Evolutionary conservation across 768 basidiomycete species (phyloP).

Genomic region (Phaffia australis): DNA sequence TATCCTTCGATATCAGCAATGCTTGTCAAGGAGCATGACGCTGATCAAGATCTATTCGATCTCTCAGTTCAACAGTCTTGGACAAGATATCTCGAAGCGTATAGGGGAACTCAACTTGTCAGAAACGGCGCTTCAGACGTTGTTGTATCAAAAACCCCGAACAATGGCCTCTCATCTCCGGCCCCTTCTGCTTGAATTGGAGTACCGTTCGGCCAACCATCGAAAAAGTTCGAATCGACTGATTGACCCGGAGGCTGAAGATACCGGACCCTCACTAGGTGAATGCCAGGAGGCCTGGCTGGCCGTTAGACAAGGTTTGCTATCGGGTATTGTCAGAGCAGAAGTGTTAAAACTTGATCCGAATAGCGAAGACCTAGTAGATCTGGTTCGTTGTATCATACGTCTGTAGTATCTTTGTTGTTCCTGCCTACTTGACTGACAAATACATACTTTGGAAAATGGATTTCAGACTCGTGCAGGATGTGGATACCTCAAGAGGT

Average conservation of each 20-base stretch:
- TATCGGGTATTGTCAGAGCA: slow-evolving; percentile 61
- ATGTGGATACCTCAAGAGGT: slow-evolving; percentile 81
- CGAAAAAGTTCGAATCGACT: slow-evolving; percentile 60
- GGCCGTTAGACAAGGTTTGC: slow-evolving; percentile 55
- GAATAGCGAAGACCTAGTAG: slow-evolving; percentile 67
- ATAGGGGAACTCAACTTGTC: slow-evolving; percentile 53
- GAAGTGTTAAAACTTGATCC: slow-evolving; percentile 80
- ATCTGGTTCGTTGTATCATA: slow-evolving; percentile 48
- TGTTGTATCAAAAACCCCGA: slow-evolving; percentile 64
- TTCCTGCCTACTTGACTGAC: not conserved
- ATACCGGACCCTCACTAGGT: slow-evolving; percentile 44
- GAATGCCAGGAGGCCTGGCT: slow-evolving; percentile 88
- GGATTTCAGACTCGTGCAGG: slow-evolving; percentile 91
- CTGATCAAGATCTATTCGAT: slow-evolving; percentile 96
- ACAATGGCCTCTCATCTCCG: slow-evolving; percentile 57
- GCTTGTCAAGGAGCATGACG: slow-evolving; percentile 95
- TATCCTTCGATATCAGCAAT: slow-evolving; percentile 93
- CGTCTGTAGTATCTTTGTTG: not conserved
- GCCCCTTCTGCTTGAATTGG: slow-evolving; percentile 63
- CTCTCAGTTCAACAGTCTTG: slow-evolving; percentile 64
- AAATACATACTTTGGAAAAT: not conserved
- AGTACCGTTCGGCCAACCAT: slow-evolving; percentile 69
- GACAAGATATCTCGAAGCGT: slow-evolving; percentile 63
- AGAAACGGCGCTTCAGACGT: slow-evolving; percentile 52
- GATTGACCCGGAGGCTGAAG: slow-evolving; percentile 43